These are phyloP conservation scores for Venturia nashicola DNA, from an alignment of 2,329 filamentous ascomycete species.

Conservation along the genomic window DNA sequence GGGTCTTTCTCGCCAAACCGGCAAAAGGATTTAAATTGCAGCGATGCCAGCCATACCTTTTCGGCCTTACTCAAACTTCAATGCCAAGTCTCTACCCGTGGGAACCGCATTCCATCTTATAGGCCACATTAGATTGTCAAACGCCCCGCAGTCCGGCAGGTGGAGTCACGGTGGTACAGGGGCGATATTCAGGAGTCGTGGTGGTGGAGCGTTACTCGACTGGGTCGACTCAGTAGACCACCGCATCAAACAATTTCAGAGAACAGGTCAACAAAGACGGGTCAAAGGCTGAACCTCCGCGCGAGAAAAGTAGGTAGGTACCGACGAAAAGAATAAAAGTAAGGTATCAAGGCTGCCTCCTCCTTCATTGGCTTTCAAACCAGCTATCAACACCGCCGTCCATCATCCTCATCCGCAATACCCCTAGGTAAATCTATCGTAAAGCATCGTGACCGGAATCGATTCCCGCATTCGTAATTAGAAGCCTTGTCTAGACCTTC, in stretches of 20 bases:
- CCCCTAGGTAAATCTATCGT: not conserved
- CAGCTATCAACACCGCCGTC: not conserved
- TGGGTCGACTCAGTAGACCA: not conserved
- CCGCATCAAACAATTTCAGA: not conserved
- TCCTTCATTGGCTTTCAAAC: not conserved
- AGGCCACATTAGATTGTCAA: not conserved
- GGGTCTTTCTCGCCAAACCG: not conserved
- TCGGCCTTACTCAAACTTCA: not conserved
- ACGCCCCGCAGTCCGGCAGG: not conserved
- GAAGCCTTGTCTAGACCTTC: not conserved
- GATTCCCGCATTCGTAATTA: not conserved
- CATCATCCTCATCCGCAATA: not conserved
- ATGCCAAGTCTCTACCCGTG: not conserved
- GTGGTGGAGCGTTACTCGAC: not conserved
- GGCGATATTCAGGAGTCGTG: not conserved
- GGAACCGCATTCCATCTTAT: not conserved
- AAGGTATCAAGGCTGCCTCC: constrained; percentile 1
- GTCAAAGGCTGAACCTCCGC: not conserved
- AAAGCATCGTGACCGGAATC: not conserved
- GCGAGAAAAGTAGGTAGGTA: not conserved
- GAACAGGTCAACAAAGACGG: not conserved
- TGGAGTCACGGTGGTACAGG: not conserved
- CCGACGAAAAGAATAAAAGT: not conserved
- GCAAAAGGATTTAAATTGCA: not conserved
- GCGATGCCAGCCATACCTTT: not conserved